A percentile compares a stretch with the other conserved stretches of the same genome.
These are phyloP conservation scores for Collariella sp. DNA, from an alignment of 495 filamentous ascomycete genomes.

Conservation along the genomic window DNA sequence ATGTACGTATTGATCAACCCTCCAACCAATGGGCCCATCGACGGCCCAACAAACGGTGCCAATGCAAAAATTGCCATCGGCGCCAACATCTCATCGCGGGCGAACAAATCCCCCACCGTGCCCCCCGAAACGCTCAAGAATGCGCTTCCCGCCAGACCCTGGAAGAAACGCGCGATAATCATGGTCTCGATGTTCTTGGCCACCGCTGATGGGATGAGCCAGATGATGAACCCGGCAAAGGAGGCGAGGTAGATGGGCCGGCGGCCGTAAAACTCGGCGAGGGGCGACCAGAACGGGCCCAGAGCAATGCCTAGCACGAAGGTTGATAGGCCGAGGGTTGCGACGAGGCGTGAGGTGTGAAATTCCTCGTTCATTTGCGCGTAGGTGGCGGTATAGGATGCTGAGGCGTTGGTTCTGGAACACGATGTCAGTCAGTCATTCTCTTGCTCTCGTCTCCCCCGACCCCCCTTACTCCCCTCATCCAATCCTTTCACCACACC, in stretches of 20 bases:
- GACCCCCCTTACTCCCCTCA: too few relatives aligned
- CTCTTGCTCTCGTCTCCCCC: too few relatives aligned
- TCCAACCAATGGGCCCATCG: slow-evolving; percentile 48
- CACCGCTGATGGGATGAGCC: slow-evolving; percentile 81
- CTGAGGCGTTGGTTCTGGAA: slow-evolving; percentile 72
- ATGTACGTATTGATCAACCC: slow-evolving; percentile 65
- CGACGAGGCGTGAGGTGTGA: slow-evolving; percentile 55
- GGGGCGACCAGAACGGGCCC: slow-evolving; percentile 58
- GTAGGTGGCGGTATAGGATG: slow-evolving; percentile 84
- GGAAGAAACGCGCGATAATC: slow-evolving; percentile 74
- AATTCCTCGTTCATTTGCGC: slow-evolving; percentile 74
- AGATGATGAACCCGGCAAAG: slow-evolving; percentile 72
- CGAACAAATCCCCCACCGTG: slow-evolving; percentile 85
- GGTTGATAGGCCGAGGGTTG: slow-evolving; percentile 69
- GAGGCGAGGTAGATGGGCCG: slow-evolving; percentile 74
- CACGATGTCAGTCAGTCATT: too few relatives aligned
- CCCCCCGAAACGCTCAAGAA: slow-evolving; percentile 88
- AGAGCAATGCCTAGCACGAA: slow-evolving; percentile 70
- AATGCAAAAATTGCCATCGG: slow-evolving; percentile 61
- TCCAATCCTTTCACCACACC: too few relatives aligned
- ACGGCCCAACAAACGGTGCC: slow-evolving; percentile 66
- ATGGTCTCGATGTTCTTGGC: slow-evolving; percentile 77
- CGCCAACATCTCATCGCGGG: slow-evolving; percentile 58
- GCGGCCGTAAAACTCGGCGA: slow-evolving; percentile 80
- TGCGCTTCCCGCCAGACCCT: slow-evolving; percentile 75